Percentiles rank a stretch among this genome's conserved stretches.
These are phyloP conservation scores for Moniliophthora roreri DNA, from an alignment of 1,284 basidiomycete species.

Conservation along the genomic window DNA sequence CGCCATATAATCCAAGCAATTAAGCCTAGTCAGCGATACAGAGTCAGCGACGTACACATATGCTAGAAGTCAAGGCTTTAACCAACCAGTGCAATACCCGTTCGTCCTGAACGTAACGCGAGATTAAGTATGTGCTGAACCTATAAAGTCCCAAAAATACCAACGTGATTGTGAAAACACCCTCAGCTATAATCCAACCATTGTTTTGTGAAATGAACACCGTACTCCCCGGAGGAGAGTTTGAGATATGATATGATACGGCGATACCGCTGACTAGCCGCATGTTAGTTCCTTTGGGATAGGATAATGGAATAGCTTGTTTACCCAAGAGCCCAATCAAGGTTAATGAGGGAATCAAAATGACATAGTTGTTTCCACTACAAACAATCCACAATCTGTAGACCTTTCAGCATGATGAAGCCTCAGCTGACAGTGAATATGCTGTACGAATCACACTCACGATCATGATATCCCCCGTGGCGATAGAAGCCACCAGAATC, in stretches of 20 bases:
- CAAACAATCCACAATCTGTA: too few species aligned
- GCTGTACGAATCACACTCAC: too few species aligned
- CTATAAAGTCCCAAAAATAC: not conserved
- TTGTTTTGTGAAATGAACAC: slow-evolving; percentile 6
- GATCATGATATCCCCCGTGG: slow-evolving; percentile 10
- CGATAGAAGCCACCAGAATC: slow-evolving; percentile 5
- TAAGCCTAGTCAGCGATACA: slow-evolving; percentile 2
- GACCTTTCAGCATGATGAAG: not conserved
- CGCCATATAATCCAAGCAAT: slow-evolving; percentile 13
- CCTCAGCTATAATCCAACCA: slow-evolving; percentile 12
- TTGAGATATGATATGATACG: slow-evolving; percentile 8
- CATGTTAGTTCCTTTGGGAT: not conserved
- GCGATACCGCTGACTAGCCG: slow-evolving; percentile 10
- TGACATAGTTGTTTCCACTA: not conserved
- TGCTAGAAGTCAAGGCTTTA: not conserved
- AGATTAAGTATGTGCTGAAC: not conserved
- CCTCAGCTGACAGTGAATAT: too few species aligned
- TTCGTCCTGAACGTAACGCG: slow-evolving; percentile 10
- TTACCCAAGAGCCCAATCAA: not conserved
- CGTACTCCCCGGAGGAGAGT: not conserved
- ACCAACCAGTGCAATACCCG: slow-evolving; percentile 13
- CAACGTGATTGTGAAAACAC: slow-evolving; percentile 13
- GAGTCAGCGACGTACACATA: not conserved
- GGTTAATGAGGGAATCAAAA: not conserved
- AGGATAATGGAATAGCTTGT: too few species aligned